Evolutionary conservation across 2,329 filamentous ascomycete species (phyloP).

Genomic region (Trichoderma aggressivum): DNA sequence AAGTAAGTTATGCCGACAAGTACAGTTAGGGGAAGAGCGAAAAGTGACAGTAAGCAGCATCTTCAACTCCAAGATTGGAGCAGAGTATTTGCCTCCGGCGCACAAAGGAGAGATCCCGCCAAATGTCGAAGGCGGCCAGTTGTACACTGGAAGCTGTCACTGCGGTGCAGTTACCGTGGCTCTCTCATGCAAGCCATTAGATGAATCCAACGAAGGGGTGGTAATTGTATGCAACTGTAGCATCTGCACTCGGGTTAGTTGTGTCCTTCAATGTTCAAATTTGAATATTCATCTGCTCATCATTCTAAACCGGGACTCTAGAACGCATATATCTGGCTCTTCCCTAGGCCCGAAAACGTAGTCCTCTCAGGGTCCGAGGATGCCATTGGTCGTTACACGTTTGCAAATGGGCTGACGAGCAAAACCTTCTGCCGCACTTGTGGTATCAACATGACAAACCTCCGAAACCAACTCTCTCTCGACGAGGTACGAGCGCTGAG

Average conservation of each 20-base stretch:
- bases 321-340: slow-evolving; percentile 46
- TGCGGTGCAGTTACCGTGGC: slow-evolving; percentile 48
- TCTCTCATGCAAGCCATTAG: slow-evolving; percentile 41
- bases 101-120: slow-evolving; percentile 43
- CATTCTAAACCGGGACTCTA: slow-evolving; percentile 22
- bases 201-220: slow-evolving; percentile 32
- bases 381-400: slow-evolving; percentile 39
- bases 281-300: not conserved
- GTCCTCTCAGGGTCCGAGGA: slow-evolving; percentile 38
- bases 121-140: slow-evolving; percentile 33
- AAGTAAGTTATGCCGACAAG: slow-evolving; percentile 38
- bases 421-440: slow-evolving; percentile 51
- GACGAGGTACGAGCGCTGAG: slow-evolving; percentile 32
- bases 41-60: not conserved
- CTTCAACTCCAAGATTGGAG: not conserved
- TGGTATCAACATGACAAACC: slow-evolving; percentile 42
- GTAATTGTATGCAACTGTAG: slow-evolving; percentile 50
- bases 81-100: slow-evolving; percentile 32
- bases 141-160: slow-evolving; percentile 52
- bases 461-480: slow-evolving; percentile 28
- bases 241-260: slow-evolving; percentile 42
- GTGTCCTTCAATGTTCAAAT: not conserved
- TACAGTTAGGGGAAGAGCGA: slow-evolving; percentile 24
- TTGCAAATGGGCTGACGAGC: slow-evolving; percentile 29
- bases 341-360: slow-evolving; percentile 39